phyloP scores from a whole-genome alignment of 1,139 yeast species.

The Yamadazyma aaseri region DNA sequence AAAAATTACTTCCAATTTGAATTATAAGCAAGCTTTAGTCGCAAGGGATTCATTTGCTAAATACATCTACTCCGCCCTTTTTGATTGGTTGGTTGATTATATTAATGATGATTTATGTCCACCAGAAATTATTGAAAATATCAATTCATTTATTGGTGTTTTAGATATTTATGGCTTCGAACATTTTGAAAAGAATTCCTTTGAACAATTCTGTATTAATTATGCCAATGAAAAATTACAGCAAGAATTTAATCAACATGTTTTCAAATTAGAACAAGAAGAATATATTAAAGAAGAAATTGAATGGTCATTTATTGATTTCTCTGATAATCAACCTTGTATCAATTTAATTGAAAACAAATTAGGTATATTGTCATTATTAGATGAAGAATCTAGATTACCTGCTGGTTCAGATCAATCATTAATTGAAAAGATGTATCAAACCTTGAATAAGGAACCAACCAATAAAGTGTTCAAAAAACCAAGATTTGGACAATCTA shows the following conservation, averaged over 20 bases:
- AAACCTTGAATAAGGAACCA: conserved; percentile 77
- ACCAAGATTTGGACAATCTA: conserved; percentile 91
- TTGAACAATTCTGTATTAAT: conserved; percentile 96
- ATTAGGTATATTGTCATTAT: conserved; percentile 79
- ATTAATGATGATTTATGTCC: conserved; percentile 83
- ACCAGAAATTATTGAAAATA: conserved; percentile 56
- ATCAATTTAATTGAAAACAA: conserved; percentile 88
- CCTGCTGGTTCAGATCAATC: conserved; percentile 94
- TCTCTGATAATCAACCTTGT: conserved; percentile 96
- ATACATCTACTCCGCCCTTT: conserved; percentile 86
- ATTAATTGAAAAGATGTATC: conserved; percentile 89
- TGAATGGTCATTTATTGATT: conserved; percentile 96
- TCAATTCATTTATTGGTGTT: conserved; percentile 87
- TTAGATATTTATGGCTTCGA: conserved; percentile 97
- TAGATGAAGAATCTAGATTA: conserved; percentile 93
- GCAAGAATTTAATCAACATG: conserved; percentile 97
- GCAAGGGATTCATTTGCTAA: conserved; percentile 97
- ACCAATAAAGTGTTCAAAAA: conserved; percentile 80
- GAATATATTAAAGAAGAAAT: conserved; percentile 90
- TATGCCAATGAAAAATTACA: conserved; percentile 97
- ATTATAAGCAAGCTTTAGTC: conserved; percentile 81
- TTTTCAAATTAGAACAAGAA: conserved; percentile 94
- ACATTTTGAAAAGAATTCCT: conserved; percentile 90
- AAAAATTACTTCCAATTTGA: conserved; percentile 82
- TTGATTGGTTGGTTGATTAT: conserved; percentile 90